phyloP scores from a whole-genome alignment of 148 eudicot genomes.

The Chenopodium berlandieri region DNA sequence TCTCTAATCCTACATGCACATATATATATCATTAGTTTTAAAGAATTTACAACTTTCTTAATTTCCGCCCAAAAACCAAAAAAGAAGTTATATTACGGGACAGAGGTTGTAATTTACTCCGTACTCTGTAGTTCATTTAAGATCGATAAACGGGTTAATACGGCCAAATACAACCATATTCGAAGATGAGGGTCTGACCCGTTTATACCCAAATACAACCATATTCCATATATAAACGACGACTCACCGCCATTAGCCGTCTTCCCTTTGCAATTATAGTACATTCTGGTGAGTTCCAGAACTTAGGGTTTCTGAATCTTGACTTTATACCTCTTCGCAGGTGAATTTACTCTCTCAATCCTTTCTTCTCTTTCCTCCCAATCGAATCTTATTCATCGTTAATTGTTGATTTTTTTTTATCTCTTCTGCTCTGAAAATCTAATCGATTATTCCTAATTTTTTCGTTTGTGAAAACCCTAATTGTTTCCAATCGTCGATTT shows the following conservation, averaged over 20 bases:
- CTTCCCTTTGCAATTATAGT: background rate
- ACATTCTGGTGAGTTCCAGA: conserved; percentile 1
- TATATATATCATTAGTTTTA: too few relatives aligned
- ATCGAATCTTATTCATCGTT: background rate
- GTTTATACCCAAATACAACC: too few relatives aligned
- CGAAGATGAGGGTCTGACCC: too few relatives aligned
- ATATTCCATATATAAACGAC: background rate
- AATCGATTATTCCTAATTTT: background rate
- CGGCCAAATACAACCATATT: too few relatives aligned
- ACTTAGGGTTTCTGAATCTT: conserved; percentile 17
- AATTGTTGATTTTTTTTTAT: background rate
- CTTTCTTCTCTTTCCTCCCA: background rate
- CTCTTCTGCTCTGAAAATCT: background rate
- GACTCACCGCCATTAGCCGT: background rate
- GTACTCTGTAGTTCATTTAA: too few relatives aligned
- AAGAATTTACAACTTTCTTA: too few relatives aligned
- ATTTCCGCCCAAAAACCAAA: too few relatives aligned
- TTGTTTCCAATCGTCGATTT: background rate
- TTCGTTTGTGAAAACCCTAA: background rate
- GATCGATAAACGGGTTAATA: too few relatives aligned
- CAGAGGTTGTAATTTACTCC: too few relatives aligned
- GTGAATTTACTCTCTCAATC: background rate
- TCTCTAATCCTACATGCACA: too few relatives aligned
- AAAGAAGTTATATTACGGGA: too few relatives aligned
- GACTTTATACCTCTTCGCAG: conserved; percentile 5